These are phyloP conservation scores for Trametes meyenii DNA, from an alignment of 768 basidiomycete species.

Conservation along the genomic window DNA sequence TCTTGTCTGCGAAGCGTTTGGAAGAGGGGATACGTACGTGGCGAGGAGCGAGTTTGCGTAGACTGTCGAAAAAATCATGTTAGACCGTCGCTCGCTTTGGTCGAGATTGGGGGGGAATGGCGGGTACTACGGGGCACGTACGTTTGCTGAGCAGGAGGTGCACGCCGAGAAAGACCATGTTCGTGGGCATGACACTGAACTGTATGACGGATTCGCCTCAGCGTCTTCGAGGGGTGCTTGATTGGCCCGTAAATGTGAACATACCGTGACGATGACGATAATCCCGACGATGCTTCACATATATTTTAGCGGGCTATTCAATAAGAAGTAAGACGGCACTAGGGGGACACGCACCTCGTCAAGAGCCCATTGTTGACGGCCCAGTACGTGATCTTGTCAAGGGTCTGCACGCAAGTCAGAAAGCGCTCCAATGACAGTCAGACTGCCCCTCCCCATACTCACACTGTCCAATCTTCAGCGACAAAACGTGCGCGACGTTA, in stretches of 20 bases:
- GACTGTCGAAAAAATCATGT: background rate
- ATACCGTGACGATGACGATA: conserved; percentile 16
- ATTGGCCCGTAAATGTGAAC: background rate
- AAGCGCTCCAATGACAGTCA: background rate
- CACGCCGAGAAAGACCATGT: conserved; percentile 22
- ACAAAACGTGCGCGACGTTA: background rate
- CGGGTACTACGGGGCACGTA: background rate
- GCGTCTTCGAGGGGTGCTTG: background rate
- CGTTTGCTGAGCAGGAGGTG: conserved; percentile 25
- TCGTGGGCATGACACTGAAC: conserved; percentile 15
- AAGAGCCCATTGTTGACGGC: conserved; percentile 19
- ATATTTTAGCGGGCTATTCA: background rate
- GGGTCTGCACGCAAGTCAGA: background rate
- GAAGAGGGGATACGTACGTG: conserved; percentile 1
- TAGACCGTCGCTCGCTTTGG: background rate
- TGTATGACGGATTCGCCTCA: background rate
- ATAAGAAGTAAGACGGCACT: background rate
- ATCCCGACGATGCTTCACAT: conserved; percentile 15
- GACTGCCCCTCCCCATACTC: background rate
- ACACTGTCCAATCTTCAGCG: conserved; percentile 16
- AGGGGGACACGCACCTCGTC: conserved; percentile 2
- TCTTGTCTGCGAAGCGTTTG: too few species aligned
- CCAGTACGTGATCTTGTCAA: conserved; percentile 23
- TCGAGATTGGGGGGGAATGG: background rate
- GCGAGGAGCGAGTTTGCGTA: conserved; percentile 22